Evolutionary conservation across 2,329 filamentous ascomycete genomes (phyloP).

Genomic region (Thelonectria blattea): DNA sequence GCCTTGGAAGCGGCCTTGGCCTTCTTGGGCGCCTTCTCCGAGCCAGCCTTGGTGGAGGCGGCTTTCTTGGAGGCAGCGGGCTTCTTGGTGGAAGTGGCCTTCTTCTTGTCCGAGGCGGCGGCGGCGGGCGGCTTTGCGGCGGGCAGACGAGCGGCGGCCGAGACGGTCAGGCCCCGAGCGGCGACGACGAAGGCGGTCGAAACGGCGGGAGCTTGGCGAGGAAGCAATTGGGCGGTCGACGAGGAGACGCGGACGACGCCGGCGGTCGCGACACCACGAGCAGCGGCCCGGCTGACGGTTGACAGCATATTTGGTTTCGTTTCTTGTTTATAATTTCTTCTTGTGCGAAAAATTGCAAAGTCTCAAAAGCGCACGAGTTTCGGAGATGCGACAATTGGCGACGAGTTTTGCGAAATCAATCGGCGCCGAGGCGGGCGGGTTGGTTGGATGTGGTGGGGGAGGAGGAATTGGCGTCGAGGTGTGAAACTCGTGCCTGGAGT

Average conservation of each 20-base stretch:
- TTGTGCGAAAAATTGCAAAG: background rate
- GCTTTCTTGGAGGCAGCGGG: slow-evolving; percentile 1
- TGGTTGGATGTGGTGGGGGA: too few relatives aligned
- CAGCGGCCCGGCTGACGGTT: slow-evolving; percentile 47
- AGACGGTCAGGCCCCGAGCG: slow-evolving; percentile 42
- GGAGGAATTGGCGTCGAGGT: background rate
- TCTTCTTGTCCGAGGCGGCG: slow-evolving; percentile 29
- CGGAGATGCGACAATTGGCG: background rate
- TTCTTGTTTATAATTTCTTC: too few relatives aligned
- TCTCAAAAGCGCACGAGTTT: too few relatives aligned
- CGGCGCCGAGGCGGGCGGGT: background rate
- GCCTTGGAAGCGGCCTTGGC: too few relatives aligned
- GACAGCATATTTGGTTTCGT: slow-evolving; percentile 47
- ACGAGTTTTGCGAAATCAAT: background rate
- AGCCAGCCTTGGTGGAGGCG: too few relatives aligned
- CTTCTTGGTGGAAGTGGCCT: slow-evolving; percentile 21
- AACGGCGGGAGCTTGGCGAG: slow-evolving; percentile 27
- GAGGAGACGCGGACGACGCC: slow-evolving; percentile 32
- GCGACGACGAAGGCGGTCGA: slow-evolving; percentile 26
- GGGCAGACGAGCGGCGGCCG: slow-evolving; percentile 38
- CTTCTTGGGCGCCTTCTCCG: slow-evolving; percentile 23
- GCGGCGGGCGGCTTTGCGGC: slow-evolving; percentile 26
- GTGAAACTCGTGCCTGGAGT: slow-evolving; percentile 19
- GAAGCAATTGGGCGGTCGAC: slow-evolving; percentile 33
- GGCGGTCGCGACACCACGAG: slow-evolving; percentile 41